These are phyloP conservation scores for Xylaria palmicola DNA, from an alignment of 495 filamentous ascomycete genomes.

Conservation along the genomic window DNA sequence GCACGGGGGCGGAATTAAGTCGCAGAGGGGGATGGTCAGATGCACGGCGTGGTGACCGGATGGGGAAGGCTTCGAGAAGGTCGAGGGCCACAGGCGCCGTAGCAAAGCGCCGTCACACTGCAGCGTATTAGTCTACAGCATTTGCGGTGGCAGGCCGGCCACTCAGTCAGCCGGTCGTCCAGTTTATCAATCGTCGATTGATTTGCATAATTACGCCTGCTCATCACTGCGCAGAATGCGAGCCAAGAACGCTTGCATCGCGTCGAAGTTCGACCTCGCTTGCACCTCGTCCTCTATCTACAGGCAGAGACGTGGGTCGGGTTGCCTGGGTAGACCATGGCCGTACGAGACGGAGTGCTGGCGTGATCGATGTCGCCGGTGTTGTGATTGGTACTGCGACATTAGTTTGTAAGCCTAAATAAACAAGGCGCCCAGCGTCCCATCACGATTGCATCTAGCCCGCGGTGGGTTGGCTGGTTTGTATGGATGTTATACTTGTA, in stretches of 20 bases:
- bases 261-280: neutral
- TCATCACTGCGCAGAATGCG: constrained; percentile 10
- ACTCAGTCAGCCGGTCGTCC: neutral
- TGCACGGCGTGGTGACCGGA: constrained; percentile 27
- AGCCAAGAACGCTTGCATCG: constrained; percentile 1
- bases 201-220: neutral
- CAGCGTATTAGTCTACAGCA: neutral
- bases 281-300: constrained; percentile 5
- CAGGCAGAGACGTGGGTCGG: neutral
- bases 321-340: no score
- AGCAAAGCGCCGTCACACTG: constrained; percentile 11
- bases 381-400: neutral
- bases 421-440: neutral
- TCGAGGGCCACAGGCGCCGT: constrained; percentile 14
- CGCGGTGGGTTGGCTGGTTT: neutral
- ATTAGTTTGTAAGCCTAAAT: neutral
- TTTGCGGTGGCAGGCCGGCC: neutral
- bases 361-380: constrained; percentile 1
- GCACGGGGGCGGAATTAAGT: constrained; percentile 6
- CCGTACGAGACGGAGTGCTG: constrained; percentile 1
- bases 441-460: neutral
- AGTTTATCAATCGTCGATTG: neutral
- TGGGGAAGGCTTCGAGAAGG: constrained; percentile 36
- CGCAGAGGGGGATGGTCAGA: constrained; percentile 21
- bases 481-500: neutral